Conservation (phyloP, 1,284 basidiomycete species). For the Coniferiporia sulphurascens region DNA sequence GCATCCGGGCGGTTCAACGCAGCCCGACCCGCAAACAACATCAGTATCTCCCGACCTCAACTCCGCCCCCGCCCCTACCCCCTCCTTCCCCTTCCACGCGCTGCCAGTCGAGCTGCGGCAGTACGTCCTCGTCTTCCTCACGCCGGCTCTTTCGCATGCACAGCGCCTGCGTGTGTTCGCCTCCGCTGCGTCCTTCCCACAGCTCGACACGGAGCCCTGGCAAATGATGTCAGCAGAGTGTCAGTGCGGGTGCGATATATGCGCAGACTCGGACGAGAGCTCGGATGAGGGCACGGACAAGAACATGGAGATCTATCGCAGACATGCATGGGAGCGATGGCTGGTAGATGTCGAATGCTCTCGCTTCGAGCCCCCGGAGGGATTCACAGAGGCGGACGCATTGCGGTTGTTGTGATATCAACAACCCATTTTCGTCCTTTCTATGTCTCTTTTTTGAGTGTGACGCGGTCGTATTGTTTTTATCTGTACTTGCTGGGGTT, state of each 20-base stretch:
- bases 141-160: slow-evolving; percentile 50
- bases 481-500: too few relatives aligned
- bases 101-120: slow-evolving; percentile 60
- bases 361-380: slow-evolving; percentile 36
- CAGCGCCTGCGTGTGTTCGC: slow-evolving; percentile 54
- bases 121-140: slow-evolving; percentile 51
- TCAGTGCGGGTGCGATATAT: slow-evolving; percentile 31
- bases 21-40: background rate
- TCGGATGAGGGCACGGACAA: slow-evolving; percentile 25
- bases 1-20: background rate
- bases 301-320: slow-evolving; percentile 34
- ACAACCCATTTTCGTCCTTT: background rate
- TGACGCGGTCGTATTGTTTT: too few relatives aligned
- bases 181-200: slow-evolving; percentile 47
- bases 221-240: slow-evolving; percentile 7
- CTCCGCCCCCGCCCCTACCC: background rate
- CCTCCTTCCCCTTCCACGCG: slow-evolving; percentile 32
- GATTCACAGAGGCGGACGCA: slow-evolving; percentile 1
- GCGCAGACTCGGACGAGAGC: slow-evolving; percentile 32
- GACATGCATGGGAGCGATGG: slow-evolving; percentile 40
- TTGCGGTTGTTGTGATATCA: background rate
- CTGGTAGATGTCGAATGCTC: slow-evolving; percentile 43
- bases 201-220: slow-evolving; percentile 32
- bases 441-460: background rate
- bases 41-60: slow-evolving; percentile 3